Conservation (phyloP, 2,329 filamentous ascomycete genomes). For the Zymoseptoria crescenta region DNA sequence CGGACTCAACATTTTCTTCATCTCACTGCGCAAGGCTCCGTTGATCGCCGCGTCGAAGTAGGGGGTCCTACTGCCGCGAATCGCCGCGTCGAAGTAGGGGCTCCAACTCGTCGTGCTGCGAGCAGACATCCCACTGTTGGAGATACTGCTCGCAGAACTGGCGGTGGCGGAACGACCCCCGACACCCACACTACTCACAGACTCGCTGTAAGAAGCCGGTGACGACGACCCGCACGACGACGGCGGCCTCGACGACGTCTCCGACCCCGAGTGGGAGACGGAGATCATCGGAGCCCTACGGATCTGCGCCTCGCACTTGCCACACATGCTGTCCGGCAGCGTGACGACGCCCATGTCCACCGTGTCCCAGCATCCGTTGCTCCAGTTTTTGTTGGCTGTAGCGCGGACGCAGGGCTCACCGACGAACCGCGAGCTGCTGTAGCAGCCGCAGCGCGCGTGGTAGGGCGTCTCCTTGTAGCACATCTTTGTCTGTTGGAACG, state of each 20-base stretch:
- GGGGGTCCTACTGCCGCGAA: not conserved
- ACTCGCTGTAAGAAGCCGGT: not conserved
- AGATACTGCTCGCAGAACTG: not conserved
- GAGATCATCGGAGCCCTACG: not conserved
- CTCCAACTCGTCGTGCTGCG: not conserved
- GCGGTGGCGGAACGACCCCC: not conserved
- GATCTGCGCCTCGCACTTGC: not conserved
- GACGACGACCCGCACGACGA: not conserved
- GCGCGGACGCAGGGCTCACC: slow-evolving; percentile 1
- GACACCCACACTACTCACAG: not conserved
- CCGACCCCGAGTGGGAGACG: not conserved
- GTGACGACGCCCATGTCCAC: not conserved
- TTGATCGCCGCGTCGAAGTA: not conserved
- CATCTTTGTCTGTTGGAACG: not conserved
- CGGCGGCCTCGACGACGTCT: not conserved
- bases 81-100: not conserved
- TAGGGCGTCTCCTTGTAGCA: slow-evolving; percentile 1
- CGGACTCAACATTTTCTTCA: not conserved
- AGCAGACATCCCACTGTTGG: not conserved
- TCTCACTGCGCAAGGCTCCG: not conserved
- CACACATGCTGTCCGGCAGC: not conserved
- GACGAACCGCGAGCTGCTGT: slow-evolving; percentile 1
- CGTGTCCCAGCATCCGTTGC: not conserved
- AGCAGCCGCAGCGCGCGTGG: not conserved
- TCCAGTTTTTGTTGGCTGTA: not conserved